These are phyloP conservation scores for Talaromyces sp. DNA, from an alignment of 2,329 filamentous ascomycete genomes.

Conservation along the genomic window DNA sequence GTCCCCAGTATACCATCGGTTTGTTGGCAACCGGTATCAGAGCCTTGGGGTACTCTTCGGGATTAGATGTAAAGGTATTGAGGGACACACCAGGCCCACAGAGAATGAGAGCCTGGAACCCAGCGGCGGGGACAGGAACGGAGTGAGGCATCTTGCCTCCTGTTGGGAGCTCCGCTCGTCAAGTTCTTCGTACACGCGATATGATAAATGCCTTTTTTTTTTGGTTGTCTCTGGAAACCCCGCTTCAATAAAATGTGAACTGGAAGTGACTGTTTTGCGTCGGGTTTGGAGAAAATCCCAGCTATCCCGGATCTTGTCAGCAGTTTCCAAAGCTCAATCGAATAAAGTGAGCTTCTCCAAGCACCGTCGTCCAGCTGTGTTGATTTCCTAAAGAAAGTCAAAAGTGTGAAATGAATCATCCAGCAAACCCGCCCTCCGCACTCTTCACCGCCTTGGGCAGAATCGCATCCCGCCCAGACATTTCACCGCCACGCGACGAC, in stretches of 20 bases:
- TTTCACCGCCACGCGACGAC: not conserved
- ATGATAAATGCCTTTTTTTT: not conserved
- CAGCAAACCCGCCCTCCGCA: not conserved
- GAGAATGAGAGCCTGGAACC: conserved; percentile 47
- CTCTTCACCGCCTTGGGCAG: conserved; percentile 12
- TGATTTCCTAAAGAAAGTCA: not conserved
- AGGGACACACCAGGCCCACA: conserved; percentile 47
- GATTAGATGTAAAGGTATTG: conserved; percentile 47
- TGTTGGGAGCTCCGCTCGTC: not conserved
- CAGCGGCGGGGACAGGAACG: conserved; percentile 52
- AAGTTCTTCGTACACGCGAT: not conserved
- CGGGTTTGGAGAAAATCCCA: not conserved
- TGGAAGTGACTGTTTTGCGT: not conserved
- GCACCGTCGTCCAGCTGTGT: not conserved
- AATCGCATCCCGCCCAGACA: conserved; percentile 1
- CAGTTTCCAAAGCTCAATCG: not conserved
- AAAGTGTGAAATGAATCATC: not conserved
- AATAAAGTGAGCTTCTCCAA: not conserved
- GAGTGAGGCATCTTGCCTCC: conserved; percentile 25
- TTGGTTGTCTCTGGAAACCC: not conserved
- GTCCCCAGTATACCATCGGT: conserved; percentile 47
- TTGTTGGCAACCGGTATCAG: conserved; percentile 47
- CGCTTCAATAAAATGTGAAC: not conserved
- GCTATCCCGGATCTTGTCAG: not conserved
- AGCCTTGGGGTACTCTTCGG: conserved; percentile 46